Percentiles rank a stretch among this genome's conserved stretches.
phyloP scores from a whole-genome alignment of 139 green algal species.

The Micromonas commoda region DNA sequence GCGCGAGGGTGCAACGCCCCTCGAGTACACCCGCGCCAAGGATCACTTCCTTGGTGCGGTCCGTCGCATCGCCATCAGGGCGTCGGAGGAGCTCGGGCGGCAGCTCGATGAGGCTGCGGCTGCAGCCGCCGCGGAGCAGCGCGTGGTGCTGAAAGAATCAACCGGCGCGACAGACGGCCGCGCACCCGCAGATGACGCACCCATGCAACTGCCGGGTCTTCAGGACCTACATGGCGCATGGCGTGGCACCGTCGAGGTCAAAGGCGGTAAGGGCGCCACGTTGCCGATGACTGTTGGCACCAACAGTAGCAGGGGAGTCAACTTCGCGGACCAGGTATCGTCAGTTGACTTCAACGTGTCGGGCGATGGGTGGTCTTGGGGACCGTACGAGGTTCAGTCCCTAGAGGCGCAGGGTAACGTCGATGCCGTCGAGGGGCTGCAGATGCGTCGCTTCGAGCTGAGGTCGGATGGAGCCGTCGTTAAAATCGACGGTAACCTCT shows the following conservation, averaged over 20 bases:
- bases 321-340: no score
- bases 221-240: slow-evolving; percentile 68
- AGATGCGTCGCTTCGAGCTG: slow-evolving; percentile 68
- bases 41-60: slow-evolving; percentile 58
- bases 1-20: slow-evolving; percentile 20
- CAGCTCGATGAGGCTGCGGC: slow-evolving; percentile 11
- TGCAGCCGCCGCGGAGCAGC: background rate
- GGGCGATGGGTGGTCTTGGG: slow-evolving; percentile 67
- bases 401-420: slow-evolving; percentile 29
- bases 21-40: slow-evolving; percentile 70
- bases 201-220: slow-evolving; percentile 47
- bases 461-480: slow-evolving; percentile 40
- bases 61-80: background rate
- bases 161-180: background rate
- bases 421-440: slow-evolving; percentile 55
- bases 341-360: slow-evolving; percentile 61
- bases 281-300: no score
- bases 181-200: background rate
- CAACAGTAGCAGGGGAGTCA: no score
- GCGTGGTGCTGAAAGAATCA: background rate
- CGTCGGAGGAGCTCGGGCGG: slow-evolving; percentile 5
- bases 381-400: slow-evolving; percentile 46
- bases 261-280: slow-evolving; percentile 37
- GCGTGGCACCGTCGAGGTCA: slow-evolving; percentile 64
- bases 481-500: slow-evolving; percentile 51